Percentiles rank a stretch among this genome's conserved stretches.
Evolutionary conservation across 495 filamentous ascomycete species (phyloP).

Genomic region (Aspergillus ellipticus): DNA sequence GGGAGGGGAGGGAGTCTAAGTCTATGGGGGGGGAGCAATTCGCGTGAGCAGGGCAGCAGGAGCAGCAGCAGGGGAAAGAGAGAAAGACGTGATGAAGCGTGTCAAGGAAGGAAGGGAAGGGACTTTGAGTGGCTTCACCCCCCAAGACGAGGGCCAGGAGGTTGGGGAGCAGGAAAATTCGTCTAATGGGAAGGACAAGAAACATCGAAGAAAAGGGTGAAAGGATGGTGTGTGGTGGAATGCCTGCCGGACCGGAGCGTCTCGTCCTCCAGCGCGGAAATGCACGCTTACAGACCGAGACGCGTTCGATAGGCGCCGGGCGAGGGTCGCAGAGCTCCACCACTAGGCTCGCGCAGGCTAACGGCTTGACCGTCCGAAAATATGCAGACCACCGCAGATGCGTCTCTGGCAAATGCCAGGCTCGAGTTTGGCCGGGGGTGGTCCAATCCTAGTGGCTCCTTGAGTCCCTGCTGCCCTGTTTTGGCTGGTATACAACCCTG

Average conservation of each 20-base stretch:
- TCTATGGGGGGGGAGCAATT: constrained; percentile 2
- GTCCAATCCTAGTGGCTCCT: neutral
- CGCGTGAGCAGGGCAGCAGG: constrained; percentile 3
- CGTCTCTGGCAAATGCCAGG: neutral
- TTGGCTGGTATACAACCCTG: neutral
- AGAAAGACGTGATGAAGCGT: constrained; percentile 14
- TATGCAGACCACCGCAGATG: constrained; percentile 14
- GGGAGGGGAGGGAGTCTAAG: constrained; percentile 11
- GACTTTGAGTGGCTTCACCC: constrained; percentile 13
- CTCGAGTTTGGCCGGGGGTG: neutral
- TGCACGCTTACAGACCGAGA: constrained; percentile 48
- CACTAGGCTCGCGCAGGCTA: constrained; percentile 21
- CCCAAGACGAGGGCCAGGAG: constrained; percentile 19
- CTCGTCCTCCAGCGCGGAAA: constrained; percentile 44
- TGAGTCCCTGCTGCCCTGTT: neutral
- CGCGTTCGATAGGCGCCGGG: constrained; percentile 47
- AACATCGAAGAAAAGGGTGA: constrained; percentile 35
- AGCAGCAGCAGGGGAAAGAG: too few species aligned
- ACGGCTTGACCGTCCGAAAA: constrained; percentile 12
- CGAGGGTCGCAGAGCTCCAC: constrained; percentile 32
- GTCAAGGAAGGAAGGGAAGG: constrained; percentile 21
- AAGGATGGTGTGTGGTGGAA: constrained; percentile 38
- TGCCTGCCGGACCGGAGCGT: constrained; percentile 35
- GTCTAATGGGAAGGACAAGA: constrained; percentile 22
- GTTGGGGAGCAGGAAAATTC: constrained; percentile 16